Conservation (phyloP, 345 rosid genomes). For the Carallia brachiata region DNA sequence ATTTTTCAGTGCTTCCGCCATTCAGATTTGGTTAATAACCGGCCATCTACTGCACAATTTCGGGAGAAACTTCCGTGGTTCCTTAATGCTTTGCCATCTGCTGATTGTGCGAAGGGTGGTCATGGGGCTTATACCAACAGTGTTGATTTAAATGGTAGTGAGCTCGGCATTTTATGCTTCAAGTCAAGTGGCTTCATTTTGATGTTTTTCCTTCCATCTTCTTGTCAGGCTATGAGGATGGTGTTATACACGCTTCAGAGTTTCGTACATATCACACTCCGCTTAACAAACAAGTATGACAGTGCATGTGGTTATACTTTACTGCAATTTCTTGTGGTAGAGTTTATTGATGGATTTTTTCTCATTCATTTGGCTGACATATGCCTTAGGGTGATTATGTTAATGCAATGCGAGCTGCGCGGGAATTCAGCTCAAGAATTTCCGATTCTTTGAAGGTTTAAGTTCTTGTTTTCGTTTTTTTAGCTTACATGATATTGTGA, state of each 20-base stretch:
- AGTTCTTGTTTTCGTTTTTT: constrained; percentile 6
- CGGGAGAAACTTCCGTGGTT: constrained; percentile 97
- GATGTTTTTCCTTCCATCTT: background rate
- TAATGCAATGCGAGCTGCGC: constrained; percentile 25
- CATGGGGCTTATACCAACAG: constrained; percentile 94
- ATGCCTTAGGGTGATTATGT: constrained; percentile 29
- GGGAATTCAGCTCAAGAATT: constrained; percentile 22
- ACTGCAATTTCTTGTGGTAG: too few relatives aligned
- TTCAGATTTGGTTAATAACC: constrained; percentile 32
- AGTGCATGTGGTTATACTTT: background rate
- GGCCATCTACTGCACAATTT: constrained; percentile 66
- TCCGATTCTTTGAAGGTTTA: constrained; percentile 30
- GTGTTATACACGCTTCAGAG: constrained; percentile 26
- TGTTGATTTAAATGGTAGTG: constrained; percentile 77
- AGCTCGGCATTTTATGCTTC: constrained; percentile 2
- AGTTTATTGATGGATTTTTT: background rate
- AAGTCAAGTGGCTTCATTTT: background rate
- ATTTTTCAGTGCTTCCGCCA: constrained; percentile 50
- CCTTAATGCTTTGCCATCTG: constrained; percentile 86
- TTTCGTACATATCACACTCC: constrained; percentile 35
- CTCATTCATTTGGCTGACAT: constrained; percentile 10
- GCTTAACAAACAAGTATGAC: constrained; percentile 28
- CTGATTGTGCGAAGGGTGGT: constrained; percentile 98
- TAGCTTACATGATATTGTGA: background rate
- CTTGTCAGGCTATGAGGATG: constrained; percentile 25